Evolutionary conservation across 495 filamentous ascomycete genomes (phyloP), one percentile per base, ranked within the genome.

Genomic region (Neurospora discreta): DNA sequence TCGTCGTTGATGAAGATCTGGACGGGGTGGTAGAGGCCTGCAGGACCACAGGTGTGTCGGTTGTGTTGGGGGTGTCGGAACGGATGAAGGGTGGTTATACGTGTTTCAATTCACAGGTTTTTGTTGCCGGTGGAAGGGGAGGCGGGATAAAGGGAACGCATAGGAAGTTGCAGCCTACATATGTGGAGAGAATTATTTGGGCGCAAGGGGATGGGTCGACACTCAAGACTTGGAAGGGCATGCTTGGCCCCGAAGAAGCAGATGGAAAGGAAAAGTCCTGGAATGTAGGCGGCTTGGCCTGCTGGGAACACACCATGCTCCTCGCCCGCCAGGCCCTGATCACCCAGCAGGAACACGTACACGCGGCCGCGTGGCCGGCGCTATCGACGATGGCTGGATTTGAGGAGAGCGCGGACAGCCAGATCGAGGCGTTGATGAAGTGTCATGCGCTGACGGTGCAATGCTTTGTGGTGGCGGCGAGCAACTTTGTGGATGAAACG

Each of bases 221-320:
- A 4, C 78, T 81, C 1, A 68, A 73, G 20, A 76, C 72, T 23
- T 81, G 70, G 39, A 9, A 68, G 0, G 41, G 75, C 4, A 8
- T 23, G 7, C 43, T 74, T 20, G 52, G 52, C 3, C 7, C 23
- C 33, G 52, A 60, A 60, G 52, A 30, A 60, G 52, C 76, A 72
- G 42, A 73, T 52, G 58, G 70, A 41, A 18, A 9, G 65, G 18
- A 60, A 16, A 81, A 80, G 2, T 42, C 41, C 41, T 79, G 74
- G 33, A 82, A 81, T 9, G 74, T 86, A 6, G 84, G 84, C 18
- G 82, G 79, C 20, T 76, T 86, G n/a, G 80, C 82, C 2, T 86
- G 84, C 75, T 84, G 84, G 78, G 84, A 86, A 73, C 79, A 85
- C 42, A 84, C 84, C 68, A 84, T 82, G 74, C 83, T 81, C 65